Conservation (phyloP, 176 grass and related monocot genomes). For the Ensete ventricosum region DNA sequence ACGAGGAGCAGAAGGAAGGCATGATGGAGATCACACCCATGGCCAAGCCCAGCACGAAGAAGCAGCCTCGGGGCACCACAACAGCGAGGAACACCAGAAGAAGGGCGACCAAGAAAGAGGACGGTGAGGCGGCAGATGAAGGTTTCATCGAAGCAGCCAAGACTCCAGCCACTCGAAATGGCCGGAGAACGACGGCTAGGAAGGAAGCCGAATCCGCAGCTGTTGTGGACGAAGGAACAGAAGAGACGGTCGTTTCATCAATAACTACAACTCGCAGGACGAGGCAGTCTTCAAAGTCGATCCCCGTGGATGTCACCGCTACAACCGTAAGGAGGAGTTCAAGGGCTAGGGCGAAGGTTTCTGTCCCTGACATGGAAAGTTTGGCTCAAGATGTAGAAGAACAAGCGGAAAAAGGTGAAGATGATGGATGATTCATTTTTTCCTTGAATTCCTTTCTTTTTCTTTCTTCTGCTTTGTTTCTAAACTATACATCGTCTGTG, state of each 20-base stretch:
- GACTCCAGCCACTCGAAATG: conserved; percentile 11
- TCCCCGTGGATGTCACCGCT: background rate
- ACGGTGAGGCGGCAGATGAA: background rate
- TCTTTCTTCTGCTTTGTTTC: background rate
- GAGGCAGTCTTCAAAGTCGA: conserved; percentile 13
- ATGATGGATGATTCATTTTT: background rate
- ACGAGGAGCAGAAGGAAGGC: background rate
- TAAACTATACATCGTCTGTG: background rate
- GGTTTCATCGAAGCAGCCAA: background rate
- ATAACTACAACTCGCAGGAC: conserved; percentile 4
- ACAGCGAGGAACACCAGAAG: background rate
- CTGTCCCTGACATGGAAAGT: conserved; percentile 14
- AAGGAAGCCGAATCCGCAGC: conserved; percentile 7
- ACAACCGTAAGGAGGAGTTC: conserved; percentile 18
- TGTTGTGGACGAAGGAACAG: conserved; percentile 9
- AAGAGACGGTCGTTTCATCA: conserved; percentile 1
- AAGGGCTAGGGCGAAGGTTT: background rate
- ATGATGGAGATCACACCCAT: conserved; percentile 27
- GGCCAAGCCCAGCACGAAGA: conserved; percentile 31
- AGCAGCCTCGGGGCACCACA: background rate
- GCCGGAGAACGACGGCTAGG: background rate
- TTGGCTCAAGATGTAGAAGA: conserved; percentile 40
- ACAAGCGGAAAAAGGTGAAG: conserved; percentile 5
- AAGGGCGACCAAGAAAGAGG: conserved; percentile 2
- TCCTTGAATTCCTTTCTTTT: background rate